Conservation (phyloP, 345 rosid species). For the Barbarea vulgaris region DNA sequence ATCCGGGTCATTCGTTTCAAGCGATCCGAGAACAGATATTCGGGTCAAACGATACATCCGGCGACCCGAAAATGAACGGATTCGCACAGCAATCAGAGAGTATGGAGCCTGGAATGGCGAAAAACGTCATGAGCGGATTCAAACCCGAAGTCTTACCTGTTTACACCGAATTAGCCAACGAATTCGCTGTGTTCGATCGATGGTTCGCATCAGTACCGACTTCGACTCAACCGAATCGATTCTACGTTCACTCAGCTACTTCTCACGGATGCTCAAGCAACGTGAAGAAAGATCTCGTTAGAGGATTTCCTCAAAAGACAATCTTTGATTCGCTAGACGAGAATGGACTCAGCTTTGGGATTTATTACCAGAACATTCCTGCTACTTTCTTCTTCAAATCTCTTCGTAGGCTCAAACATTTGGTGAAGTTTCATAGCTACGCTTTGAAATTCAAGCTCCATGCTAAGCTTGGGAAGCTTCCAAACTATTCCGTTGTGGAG, state of each 20-base stretch:
- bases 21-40: conserved; percentile 96
- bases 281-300: conserved; percentile 78
- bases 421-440: conserved; percentile 69
- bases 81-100: conserved; percentile 84
- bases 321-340: conserved; percentile 94
- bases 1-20: conserved; percentile 98
- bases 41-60: conserved; percentile 62
- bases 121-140: conserved; percentile 88
- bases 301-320: conserved; percentile 91
- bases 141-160: conserved; percentile 67
- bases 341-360: conserved; percentile 75
- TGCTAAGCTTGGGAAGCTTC: conserved; percentile 72
- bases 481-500: conserved; percentile 86
- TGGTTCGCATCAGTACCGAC: conserved; percentile 99
- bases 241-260: conserved; percentile 97
- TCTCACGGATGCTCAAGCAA: conserved; percentile 92
- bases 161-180: conserved; percentile 78
- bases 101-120: conserved; percentile 64
- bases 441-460: conserved; percentile 62
- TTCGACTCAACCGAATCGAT: conserved; percentile 97
- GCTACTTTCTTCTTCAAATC: conserved; percentile 83
- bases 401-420: conserved; percentile 70
- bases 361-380: conserved; percentile 95
- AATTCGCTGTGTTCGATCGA: conserved; percentile 88
- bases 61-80: conserved; percentile 80